These are phyloP conservation scores for Fusarium lyarnte DNA, from an alignment of 2,329 filamentous ascomycete genomes.

Conservation along the genomic window DNA sequence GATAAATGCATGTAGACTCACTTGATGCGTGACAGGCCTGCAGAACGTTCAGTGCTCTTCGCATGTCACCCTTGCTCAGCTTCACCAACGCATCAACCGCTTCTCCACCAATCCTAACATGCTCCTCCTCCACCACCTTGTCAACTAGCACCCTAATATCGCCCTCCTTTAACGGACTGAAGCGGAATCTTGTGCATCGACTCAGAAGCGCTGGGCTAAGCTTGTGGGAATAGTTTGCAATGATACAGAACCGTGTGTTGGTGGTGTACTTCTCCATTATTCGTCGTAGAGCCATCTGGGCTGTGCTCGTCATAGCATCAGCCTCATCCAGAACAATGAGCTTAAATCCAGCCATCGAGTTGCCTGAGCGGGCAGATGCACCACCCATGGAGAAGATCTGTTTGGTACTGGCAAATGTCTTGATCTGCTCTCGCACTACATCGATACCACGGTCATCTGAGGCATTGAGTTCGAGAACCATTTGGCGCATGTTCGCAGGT, in stretches of 20 bases:
- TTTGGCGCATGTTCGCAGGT: conserved; percentile 90
- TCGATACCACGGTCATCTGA: conserved; percentile 98
- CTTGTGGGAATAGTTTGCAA: conserved; percentile 99
- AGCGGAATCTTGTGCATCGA: conserved; percentile 92
- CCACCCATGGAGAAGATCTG: conserved; percentile 86
- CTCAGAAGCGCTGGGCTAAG: conserved; percentile 92
- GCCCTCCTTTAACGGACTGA: conserved; percentile 88
- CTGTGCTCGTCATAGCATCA: conserved; percentile 99
- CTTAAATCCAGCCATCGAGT: conserved; percentile 81
- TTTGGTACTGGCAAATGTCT: conserved; percentile 97
- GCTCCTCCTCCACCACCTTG: conserved; percentile 87
- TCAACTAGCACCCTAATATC: conserved; percentile 90
- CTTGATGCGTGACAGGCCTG: conserved; percentile 97
- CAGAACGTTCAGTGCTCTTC: conserved; percentile 90
- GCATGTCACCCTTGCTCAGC: conserved; percentile 95
- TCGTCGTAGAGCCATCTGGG: conserved; percentile 93
- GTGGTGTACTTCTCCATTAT: conserved; percentile 99
- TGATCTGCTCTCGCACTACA: conserved; percentile 98
- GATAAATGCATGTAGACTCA: conserved; percentile 51
- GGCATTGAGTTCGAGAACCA: conserved; percentile 97
- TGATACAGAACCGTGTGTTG: conserved; percentile 97
- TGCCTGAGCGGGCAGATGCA: conserved; percentile 55
- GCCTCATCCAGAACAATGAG: conserved; percentile 98
- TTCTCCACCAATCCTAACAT: conserved; percentile 81
- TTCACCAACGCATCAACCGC: conserved; percentile 85